phyloP scores from a whole-genome alignment of 352 stramenopile genomes.

The Aphanomyces cochlioides region DNA sequence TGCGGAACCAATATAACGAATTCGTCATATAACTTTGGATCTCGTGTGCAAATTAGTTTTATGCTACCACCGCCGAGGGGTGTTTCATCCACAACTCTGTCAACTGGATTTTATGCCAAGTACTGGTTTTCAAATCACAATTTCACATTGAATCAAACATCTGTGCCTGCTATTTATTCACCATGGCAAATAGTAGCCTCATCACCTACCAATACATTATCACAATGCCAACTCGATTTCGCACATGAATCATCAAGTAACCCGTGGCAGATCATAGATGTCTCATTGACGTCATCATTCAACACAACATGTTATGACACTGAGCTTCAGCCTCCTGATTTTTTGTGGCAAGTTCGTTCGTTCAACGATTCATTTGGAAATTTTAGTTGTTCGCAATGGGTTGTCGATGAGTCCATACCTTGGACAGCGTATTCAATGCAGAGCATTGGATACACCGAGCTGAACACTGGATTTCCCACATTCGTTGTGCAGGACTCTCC shows the following conservation, averaged over 20 bases:
- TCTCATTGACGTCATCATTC: not conserved
- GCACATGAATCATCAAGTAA: not conserved
- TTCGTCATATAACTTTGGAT: too few species aligned
- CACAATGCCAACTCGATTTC: conserved; percentile 21
- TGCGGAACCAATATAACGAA: too few species aligned
- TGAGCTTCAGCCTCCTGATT: not conserved
- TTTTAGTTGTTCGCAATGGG: not conserved
- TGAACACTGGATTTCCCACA: not conserved
- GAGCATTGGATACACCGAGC: not conserved
- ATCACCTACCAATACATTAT: not conserved
- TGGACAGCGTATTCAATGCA: conserved; percentile 12
- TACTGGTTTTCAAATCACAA: conserved; percentile 14
- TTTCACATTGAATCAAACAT: not conserved
- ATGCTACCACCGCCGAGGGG: too few species aligned
- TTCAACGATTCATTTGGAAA: not conserved
- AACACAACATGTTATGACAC: conserved; percentile 14
- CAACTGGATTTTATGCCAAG: conserved; percentile 22
- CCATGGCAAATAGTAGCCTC: not conserved
- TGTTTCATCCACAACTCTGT: not conserved
- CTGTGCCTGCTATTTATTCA: not conserved
- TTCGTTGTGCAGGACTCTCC: not conserved
- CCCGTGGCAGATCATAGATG: conserved; percentile 6
- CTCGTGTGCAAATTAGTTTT: too few species aligned
- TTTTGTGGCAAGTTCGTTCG: conserved; percentile 4
- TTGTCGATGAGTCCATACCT: not conserved